Percentiles rank a stretch among this genome's conserved stretches.
Conservation (phyloP, 768 basidiomycete species). For the Kockovaella imperatae region DNA sequence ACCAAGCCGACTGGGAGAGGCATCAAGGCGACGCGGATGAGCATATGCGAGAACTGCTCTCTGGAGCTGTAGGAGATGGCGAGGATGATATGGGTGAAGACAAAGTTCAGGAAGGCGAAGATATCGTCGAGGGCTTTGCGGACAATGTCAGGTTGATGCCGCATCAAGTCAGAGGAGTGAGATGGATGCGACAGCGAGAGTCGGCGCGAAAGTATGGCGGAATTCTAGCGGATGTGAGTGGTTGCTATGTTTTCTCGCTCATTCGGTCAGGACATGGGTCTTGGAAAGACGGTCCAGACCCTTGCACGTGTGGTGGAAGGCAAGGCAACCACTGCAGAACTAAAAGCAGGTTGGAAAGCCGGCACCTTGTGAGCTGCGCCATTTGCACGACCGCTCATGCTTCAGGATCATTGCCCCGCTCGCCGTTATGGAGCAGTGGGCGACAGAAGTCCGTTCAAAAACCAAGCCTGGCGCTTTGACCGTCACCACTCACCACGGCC, state of each 20-base stretch:
- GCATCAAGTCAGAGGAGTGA: constrained; percentile 76
- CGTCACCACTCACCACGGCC: constrained; percentile 78
- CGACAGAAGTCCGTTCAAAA: constrained; percentile 64
- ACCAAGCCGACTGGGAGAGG: constrained; percentile 27
- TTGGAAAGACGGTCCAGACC: constrained; percentile 71
- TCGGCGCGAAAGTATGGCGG: constrained; percentile 70
- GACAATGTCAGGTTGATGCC: constrained; percentile 65
- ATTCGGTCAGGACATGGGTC: constrained; percentile 42
- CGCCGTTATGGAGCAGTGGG: constrained; percentile 85
- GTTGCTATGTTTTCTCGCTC: constrained; percentile 31
- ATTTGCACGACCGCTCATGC: constrained; percentile 1
- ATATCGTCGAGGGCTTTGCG: constrained; percentile 67
- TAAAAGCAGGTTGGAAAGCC: constrained; percentile 56
- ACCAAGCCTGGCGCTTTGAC: constrained; percentile 56
- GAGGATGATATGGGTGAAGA: constrained; percentile 43
- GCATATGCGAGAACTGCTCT: constrained; percentile 67
- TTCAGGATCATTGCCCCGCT: constrained; percentile 78
- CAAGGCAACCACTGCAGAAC: constrained; percentile 60
- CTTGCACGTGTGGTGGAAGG: constrained; percentile 80
- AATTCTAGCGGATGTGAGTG: constrained; percentile 67
- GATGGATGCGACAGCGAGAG: constrained; percentile 84
- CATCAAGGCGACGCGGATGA: constrained; percentile 60
- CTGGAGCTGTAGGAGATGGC: constrained; percentile 55
- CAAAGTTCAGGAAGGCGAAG: constrained; percentile 57
- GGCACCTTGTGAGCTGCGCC: constrained; percentile 40